Evolutionary conservation across 108 stramenopile genomes (phyloP).

Genomic region (Discostella stelligeroides): DNA sequence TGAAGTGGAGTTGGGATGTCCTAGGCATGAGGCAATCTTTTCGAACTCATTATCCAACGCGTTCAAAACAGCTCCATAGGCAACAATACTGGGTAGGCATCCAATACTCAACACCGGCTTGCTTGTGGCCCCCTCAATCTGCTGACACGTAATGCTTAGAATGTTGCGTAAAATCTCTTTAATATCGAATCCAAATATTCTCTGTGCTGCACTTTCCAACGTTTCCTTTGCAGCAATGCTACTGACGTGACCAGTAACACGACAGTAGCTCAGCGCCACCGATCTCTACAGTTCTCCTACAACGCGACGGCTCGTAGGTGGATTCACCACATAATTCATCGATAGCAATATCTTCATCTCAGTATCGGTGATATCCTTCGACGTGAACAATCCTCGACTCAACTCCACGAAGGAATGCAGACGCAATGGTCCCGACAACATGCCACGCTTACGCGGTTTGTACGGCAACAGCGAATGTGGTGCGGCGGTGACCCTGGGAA

Average conservation of each 20-base stretch:
- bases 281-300: slow-evolving; percentile 44
- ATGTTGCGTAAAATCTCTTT: slow-evolving; percentile 19
- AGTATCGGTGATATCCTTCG: slow-evolving; percentile 54
- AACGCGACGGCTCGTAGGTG: slow-evolving; percentile 58
- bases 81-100: slow-evolving; percentile 55
- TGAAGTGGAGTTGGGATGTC: too few species aligned
- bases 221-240: neutral
- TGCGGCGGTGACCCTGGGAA: neutral
- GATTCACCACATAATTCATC: slow-evolving; percentile 60
- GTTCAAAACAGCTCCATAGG: slow-evolving; percentile 66
- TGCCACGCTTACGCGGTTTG: slow-evolving; percentile 42
- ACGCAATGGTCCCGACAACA: slow-evolving; percentile 42
- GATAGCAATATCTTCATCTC: slow-evolving; percentile 60
- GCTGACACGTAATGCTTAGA: slow-evolving; percentile 28
- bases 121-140: slow-evolving; percentile 37
- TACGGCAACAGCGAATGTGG: slow-evolving; percentile 16
- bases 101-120: slow-evolving; percentile 36
- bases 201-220: neutral
- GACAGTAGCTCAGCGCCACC: slow-evolving; percentile 19
- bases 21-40: slow-evolving; percentile 12
- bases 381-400: slow-evolving; percentile 60
- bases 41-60: slow-evolving; percentile 53
- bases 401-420: slow-evolving; percentile 55
- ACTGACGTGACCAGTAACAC: neutral
- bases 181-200: slow-evolving; percentile 30